Evolutionary conservation across 1,139 yeast species (phyloP), one percentile per base, ranked within the genome.

Genomic region (Scheffersomyces lignicola): DNA sequence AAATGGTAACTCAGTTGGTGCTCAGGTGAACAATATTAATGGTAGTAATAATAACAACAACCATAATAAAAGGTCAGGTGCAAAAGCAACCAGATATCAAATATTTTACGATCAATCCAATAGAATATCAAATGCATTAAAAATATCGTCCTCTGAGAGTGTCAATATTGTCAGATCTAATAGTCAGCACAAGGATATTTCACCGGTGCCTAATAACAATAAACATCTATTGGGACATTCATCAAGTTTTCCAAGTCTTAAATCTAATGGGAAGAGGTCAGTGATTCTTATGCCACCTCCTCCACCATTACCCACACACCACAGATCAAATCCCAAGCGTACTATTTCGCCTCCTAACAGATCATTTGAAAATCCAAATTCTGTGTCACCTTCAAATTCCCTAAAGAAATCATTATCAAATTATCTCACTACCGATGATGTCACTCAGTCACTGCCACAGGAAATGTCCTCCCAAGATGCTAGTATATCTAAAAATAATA

Each of bases 41-140:
- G 24, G 27, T 7, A 36, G 37, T 24, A 32, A 34, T 30, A 29
- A 41, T 35, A 8, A 43, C 7, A 36, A 37, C 21, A 38, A 49
- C 10, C 31, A 37, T 4, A 37, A 6, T 42, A 57, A 8, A 57
- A 51, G 69, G 39, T 66, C 62, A 3, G 71, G 67, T 5, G 77
- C 78, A n/a, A 64, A 69, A 37, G 78, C 79, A 3, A 65, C 65
- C 29, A 51, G 79, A 33, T 75, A 74, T 43, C 77, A 73, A 48
- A 66, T 64, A 7, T 71, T 74, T 45, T 74, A 74, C 43, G 76
- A 72, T 43, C 76, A 71, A 43, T 68, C 75, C 5, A 57, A 59
- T 34, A 56, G 71, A 33, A 57, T 74, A 18, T 65, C 76, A 2
- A 69, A 65, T 48, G 78, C 78, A 1, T 52, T 73, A 47, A 69